Conservation (phyloP, 441 rosid genomes). For the Erodium chrysanthum region DNA sequence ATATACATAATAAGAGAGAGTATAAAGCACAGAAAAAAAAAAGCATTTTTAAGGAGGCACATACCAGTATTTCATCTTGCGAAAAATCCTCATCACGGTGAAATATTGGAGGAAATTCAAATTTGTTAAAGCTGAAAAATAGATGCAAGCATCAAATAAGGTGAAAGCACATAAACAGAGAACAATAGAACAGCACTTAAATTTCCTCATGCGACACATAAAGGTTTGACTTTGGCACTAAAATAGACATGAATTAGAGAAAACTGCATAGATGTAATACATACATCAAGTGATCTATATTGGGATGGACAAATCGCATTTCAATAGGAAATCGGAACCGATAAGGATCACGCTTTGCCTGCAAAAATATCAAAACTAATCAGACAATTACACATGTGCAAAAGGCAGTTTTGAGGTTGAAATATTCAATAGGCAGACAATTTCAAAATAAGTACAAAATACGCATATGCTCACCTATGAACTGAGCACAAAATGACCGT, state of each 20-base stretch:
- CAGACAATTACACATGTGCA: constrained; percentile 1
- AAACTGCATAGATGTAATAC: constrained; percentile 20
- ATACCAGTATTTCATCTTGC: constrained; percentile 73
- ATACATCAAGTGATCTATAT: constrained; percentile 90
- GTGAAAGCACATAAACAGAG: constrained; percentile 15
- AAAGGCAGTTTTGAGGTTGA: neutral
- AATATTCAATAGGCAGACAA: neutral
- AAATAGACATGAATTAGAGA: constrained; percentile 8
- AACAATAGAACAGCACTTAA: constrained; percentile 9
- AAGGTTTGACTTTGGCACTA: constrained; percentile 8
- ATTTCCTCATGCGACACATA: constrained; percentile 15
- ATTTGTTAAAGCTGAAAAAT: constrained; percentile 71
- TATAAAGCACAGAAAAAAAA: neutral
- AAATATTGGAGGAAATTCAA: constrained; percentile 84
- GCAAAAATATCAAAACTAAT: constrained; percentile 21
- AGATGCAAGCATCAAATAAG: constrained; percentile 13
- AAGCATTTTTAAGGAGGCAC: constrained; percentile 19
- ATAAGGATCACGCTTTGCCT: constrained; percentile 95
- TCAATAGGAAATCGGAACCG: constrained; percentile 90
- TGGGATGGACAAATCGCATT: constrained; percentile 81
- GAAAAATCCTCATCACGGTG: constrained; percentile 71
- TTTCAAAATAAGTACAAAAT: neutral
- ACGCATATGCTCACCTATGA: neutral
- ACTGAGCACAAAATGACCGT: neutral
- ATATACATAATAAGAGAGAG: neutral